Conservation (phyloP, 1,284 basidiomycete species). For the Vanrija sp. region DNA sequence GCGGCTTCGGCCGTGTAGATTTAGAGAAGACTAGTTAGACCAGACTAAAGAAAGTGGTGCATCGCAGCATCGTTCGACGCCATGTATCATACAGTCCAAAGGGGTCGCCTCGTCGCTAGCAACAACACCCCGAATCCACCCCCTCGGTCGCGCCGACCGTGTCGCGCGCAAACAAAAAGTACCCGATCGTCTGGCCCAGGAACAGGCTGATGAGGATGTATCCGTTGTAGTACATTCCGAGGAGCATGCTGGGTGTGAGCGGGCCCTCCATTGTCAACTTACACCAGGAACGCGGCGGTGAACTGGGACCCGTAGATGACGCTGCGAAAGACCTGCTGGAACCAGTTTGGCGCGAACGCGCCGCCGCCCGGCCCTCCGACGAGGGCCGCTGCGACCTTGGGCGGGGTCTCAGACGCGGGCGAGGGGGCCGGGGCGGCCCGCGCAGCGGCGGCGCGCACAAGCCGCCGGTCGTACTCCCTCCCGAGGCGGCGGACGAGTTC, state of each 20-base stretch:
- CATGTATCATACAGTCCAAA: no score
- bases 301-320: constrained; percentile 46
- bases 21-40: no score
- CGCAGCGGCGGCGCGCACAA: constrained; percentile 19
- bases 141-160: constrained; percentile 9
- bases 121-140: no score
- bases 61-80: no score
- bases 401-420: no score
- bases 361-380: not conserved
- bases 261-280: constrained; percentile 10
- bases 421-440: no score
- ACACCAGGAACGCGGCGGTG: constrained; percentile 45
- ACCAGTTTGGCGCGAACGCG: constrained; percentile 12
- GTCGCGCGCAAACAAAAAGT: constrained; percentile 39
- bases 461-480: constrained; percentile 48
- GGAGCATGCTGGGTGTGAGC: constrained; percentile 31
- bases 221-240: constrained; percentile 51
- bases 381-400: no score
- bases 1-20: no score
- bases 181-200: constrained; percentile 41
- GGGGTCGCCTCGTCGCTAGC: no score
- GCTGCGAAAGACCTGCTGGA: constrained; percentile 43
- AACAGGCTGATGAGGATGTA: constrained; percentile 47
- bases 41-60: no score
- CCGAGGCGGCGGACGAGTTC: constrained; percentile 45